Evolutionary conservation across 225 moss, liverwort and hornwort species (phyloP).

Genomic region (Bryoerythrophyllum caledonicum): DNA sequence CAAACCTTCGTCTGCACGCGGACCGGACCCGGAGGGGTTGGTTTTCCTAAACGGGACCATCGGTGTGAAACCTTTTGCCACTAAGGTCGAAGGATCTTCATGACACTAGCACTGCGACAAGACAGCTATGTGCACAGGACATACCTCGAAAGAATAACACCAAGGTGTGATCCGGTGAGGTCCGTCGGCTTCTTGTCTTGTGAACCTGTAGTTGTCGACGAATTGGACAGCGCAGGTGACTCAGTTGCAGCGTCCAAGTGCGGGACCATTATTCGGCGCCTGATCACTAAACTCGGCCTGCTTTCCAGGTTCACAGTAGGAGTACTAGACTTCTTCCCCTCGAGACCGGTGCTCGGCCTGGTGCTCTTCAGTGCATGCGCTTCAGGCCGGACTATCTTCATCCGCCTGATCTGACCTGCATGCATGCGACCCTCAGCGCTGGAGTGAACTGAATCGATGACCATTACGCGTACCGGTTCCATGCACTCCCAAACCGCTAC

Average conservation of each 20-base stretch:
- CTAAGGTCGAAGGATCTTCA: neutral
- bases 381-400: conserved; percentile 19
- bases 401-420: conserved; percentile 15
- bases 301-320: neutral
- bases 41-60: neutral
- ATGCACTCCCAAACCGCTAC: conserved; percentile 2
- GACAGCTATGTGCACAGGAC: conserved; percentile 13
- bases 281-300: conserved; percentile 39
- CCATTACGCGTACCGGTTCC: conserved; percentile 18
- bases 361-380: neutral
- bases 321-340: neutral
- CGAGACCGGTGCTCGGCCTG: conserved; percentile 15
- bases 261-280: conserved; percentile 41
- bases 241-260: conserved; percentile 13
- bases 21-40: neutral
- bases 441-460: conserved; percentile 31
- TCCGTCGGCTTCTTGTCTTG: conserved; percentile 19
- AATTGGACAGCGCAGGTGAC: conserved; percentile 22
- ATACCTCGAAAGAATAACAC: conserved; percentile 19
- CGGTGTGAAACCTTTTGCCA: neutral
- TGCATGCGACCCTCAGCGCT: conserved; percentile 21
- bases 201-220: neutral
- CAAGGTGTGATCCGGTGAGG: conserved; percentile 1
- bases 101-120: neutral
- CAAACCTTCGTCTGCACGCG: neutral